Evolutionary conservation across 306 rosid species (phyloP).

Genomic region (Begonia masoniana): DNA sequence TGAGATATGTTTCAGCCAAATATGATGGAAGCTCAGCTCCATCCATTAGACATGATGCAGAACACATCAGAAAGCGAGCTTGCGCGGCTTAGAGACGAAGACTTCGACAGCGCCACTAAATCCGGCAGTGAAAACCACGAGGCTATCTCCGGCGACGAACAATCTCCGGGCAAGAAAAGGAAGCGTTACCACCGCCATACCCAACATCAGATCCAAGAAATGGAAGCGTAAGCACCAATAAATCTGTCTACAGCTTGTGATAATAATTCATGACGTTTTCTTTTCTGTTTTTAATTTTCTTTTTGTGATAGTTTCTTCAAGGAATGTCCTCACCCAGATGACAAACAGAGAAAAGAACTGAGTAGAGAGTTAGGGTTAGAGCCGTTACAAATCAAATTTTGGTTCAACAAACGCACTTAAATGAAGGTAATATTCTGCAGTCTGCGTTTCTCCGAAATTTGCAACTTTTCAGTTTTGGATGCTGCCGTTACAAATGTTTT

Average conservation of each 20-base stretch:
- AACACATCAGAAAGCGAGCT: constrained; percentile 83
- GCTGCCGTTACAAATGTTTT: neutral
- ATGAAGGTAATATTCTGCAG: constrained; percentile 50
- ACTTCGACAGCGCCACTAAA: constrained; percentile 78
- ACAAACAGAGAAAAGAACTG: constrained; percentile 90
- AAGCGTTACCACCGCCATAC: constrained; percentile 98
- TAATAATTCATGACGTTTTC: neutral
- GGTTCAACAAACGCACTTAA: constrained; percentile 98
- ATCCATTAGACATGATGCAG: constrained; percentile 49
- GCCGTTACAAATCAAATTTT: constrained; percentile 88
- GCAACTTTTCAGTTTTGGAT: neutral
- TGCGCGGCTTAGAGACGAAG: constrained; percentile 60
- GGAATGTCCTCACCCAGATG: constrained; percentile 99
- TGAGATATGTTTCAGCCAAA: constrained; percentile 80
- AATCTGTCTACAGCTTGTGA: neutral
- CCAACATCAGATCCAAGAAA: constrained; percentile 96
- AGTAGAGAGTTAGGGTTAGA: constrained; percentile 85
- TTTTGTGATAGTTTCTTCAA: constrained; percentile 62
- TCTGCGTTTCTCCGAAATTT: neutral
- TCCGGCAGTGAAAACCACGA: constrained; percentile 74
- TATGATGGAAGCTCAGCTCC: constrained; percentile 58
- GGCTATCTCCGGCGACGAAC: constrained; percentile 61
- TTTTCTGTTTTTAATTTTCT: neutral
- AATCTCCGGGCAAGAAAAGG: constrained; percentile 62
- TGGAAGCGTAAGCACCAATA: constrained; percentile 68